These are phyloP conservation scores for Mycena albidolilacea DNA, from an alignment of 768 basidiomycete genomes.

Conservation along the genomic window DNA sequence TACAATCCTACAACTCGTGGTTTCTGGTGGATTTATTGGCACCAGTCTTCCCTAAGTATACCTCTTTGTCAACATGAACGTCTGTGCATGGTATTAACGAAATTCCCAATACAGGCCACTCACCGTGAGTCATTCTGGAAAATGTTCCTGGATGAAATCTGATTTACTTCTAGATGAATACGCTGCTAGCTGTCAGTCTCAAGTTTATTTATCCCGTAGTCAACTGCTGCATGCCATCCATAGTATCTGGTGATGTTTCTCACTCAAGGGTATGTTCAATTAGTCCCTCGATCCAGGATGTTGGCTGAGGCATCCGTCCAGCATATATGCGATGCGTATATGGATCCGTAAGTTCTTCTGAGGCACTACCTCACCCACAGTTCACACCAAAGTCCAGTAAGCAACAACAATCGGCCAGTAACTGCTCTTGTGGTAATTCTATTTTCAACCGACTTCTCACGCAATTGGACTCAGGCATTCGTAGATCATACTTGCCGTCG, in stretches of 20 bases:
- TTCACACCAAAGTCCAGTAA: neutral
- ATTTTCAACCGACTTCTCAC: neutral
- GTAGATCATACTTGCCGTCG: neutral
- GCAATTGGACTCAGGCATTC: neutral
- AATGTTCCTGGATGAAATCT: neutral
- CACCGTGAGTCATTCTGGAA: slow-evolving; percentile 1
- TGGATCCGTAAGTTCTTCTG: neutral
- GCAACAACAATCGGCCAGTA: neutral
- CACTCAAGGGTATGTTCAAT: neutral
- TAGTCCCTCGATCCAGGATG: neutral
- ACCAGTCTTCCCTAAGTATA: neutral
- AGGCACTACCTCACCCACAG: neutral
- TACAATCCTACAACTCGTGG: neutral
- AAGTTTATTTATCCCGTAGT: slow-evolving; percentile 2
- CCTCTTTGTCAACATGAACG: neutral
- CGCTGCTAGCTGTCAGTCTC: neutral
- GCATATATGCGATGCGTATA: neutral
- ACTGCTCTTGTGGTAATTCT: slow-evolving; percentile 4
- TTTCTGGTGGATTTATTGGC: neutral
- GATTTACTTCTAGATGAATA: neutral
- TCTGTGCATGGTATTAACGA: neutral
- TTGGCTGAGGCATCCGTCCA: neutral
- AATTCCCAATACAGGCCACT: neutral
- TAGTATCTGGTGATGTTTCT: neutral
- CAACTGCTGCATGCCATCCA: neutral